These are phyloP conservation scores for Ganoderma boninense DNA, from an alignment of 1,284 basidiomycete species.

Conservation along the genomic window DNA sequence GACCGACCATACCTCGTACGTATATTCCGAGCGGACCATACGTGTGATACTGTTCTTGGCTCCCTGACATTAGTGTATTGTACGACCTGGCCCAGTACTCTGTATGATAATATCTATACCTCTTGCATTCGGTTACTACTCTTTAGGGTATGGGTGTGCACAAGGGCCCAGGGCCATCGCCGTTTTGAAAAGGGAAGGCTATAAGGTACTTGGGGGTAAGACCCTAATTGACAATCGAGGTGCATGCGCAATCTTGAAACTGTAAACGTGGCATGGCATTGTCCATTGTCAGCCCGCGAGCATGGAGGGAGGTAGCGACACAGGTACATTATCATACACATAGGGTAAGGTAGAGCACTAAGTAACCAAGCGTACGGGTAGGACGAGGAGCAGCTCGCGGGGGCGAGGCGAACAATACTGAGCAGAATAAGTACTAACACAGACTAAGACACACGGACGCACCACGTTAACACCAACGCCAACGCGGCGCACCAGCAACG, in stretches of 20 bases:
- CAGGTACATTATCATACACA: constrained; percentile 30
- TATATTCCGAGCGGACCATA: not conserved
- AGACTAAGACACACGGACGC: not conserved
- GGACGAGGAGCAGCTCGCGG: constrained; percentile 5
- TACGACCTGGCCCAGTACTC: not conserved
- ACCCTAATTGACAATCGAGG: too few species aligned
- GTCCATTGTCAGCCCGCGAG: not conserved
- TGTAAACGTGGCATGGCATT: not conserved
- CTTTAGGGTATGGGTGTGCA: too few species aligned
- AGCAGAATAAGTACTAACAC: constrained; percentile 27
- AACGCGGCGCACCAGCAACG: not conserved
- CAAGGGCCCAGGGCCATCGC: too few species aligned
- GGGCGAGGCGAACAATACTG: constrained; percentile 24
- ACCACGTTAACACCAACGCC: not conserved
- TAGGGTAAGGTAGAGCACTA: constrained; percentile 18
- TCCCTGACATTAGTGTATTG: constrained; percentile 6
- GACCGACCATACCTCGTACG: not conserved
- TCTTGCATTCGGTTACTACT: not conserved
- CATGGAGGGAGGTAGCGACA: not conserved
- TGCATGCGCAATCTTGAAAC: not conserved
- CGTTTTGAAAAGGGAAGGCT: too few species aligned
- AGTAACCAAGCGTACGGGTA: constrained; percentile 32
- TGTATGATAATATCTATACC: constrained; percentile 6
- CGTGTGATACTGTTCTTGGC: not conserved
- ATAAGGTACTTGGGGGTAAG: too few species aligned